A percentile compares a stretch with the other conserved stretches of the same genome.
phyloP scores from a whole-genome alignment of 495 filamentous ascomycete species.

The Aspergillus funiculosus region DNA sequence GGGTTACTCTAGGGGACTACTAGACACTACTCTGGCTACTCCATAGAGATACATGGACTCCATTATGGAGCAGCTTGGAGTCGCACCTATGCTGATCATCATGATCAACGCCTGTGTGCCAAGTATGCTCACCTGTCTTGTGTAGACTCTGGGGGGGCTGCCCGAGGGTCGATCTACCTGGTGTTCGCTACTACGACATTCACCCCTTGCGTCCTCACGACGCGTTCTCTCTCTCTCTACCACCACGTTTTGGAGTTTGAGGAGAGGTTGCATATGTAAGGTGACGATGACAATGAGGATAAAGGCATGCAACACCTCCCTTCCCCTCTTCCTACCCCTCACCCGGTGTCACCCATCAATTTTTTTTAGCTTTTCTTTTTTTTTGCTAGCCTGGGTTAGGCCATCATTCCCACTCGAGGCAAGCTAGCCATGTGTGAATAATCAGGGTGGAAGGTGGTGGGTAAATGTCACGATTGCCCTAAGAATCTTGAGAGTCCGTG shows the following conservation, averaged over 20 bases:
- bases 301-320: neutral
- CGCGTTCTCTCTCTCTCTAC: neutral
- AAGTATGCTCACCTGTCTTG: too few species aligned
- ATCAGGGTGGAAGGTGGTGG: neutral
- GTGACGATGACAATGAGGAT: constrained; percentile 5
- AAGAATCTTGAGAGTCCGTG: neutral
- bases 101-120: neutral
- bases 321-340: neutral
- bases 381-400: constrained; percentile 1
- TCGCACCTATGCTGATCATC: too few species aligned
- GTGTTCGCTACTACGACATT: neutral
- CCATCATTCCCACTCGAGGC: neutral
- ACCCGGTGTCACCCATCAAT: neutral
- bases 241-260: constrained; percentile 14
- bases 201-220: constrained; percentile 13
- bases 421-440: neutral
- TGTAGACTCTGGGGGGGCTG: too few species aligned
- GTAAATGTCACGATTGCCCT: constrained; percentile 12
- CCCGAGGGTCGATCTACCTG: constrained; percentile 8
- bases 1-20: too few species aligned
- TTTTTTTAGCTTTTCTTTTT: too few species aligned
- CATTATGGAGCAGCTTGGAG: too few species aligned
- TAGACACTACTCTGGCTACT: too few species aligned
- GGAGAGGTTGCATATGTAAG: constrained; percentile 6
- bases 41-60: too few species aligned